Evolutionary conservation across 2,329 filamentous ascomycete species (phyloP).

Genomic region (Metarhizium anisopliae): DNA sequence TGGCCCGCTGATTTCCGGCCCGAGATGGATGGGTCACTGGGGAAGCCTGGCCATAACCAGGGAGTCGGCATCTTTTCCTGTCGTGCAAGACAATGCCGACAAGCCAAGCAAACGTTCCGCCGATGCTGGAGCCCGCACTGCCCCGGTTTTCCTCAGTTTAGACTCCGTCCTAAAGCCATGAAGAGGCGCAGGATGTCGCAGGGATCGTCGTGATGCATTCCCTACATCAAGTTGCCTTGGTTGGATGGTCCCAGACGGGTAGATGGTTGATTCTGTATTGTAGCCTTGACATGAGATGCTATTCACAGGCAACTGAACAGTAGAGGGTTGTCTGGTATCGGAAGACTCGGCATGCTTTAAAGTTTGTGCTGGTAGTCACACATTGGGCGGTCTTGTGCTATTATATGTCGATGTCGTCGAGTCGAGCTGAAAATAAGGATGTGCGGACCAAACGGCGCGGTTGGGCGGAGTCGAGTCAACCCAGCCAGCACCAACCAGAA

Average conservation of each 20-base stretch:
- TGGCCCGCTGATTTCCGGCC: too few relatives aligned
- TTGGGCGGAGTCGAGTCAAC: too few relatives aligned
- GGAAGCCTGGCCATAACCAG: too few relatives aligned
- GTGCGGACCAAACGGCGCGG: too few relatives aligned
- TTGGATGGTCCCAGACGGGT: neutral
- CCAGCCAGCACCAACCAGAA: too few relatives aligned
- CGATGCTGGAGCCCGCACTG: neutral
- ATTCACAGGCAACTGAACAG: neutral
- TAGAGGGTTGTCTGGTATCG: neutral
- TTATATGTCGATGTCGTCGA: neutral
- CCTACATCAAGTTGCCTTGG: too few relatives aligned
- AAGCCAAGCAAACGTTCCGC: too few relatives aligned
- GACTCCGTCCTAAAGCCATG: neutral
- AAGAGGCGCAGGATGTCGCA: neutral
- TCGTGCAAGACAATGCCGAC: too few relatives aligned
- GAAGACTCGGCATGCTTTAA: neutral
- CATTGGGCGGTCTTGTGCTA: neutral
- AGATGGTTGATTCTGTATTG: neutral
- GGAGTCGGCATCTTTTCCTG: too few relatives aligned
- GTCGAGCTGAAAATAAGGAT: neutral
- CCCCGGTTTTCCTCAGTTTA: neutral
- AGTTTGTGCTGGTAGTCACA: neutral
- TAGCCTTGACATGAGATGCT: neutral
- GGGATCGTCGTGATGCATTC: neutral
- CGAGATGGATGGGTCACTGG: too few relatives aligned